Conservation (phyloP, 345 rosid genomes). For the Hypericum androsaemum region DNA sequence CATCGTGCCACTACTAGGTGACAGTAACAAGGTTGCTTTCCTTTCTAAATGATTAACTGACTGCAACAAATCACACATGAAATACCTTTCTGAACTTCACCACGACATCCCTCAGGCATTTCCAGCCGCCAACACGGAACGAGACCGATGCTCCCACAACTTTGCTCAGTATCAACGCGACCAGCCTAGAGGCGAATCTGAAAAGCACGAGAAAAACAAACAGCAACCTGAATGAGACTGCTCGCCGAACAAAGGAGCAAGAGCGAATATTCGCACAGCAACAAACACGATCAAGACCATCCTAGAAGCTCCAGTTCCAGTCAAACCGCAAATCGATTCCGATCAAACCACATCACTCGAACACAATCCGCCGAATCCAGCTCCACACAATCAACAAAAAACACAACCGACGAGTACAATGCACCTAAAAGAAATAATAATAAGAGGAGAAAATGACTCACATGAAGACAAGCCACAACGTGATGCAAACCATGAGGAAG, state of each 20-base stretch:
- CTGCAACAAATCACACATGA: not conserved
- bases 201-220: conserved; percentile 10
- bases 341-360: too few relatives aligned
- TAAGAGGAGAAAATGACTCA: conserved; percentile 27
- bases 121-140: conserved; percentile 91
- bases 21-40: too few relatives aligned
- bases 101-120: conserved; percentile 67
- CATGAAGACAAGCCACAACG: conserved; percentile 85
- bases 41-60: not conserved
- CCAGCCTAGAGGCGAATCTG: conserved; percentile 67
- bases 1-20: too few relatives aligned
- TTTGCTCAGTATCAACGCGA: conserved; percentile 77
- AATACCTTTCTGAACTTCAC: conserved; percentile 82
- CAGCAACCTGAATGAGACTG: not conserved
- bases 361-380: too few relatives aligned
- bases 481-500: conserved; percentile 60
- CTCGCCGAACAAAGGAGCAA: too few relatives aligned
- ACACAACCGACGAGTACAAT: too few relatives aligned
- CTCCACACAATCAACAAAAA: too few relatives aligned
- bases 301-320: too few relatives aligned
- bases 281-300: too few relatives aligned
- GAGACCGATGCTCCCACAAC: conserved; percentile 63
- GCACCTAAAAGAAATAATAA: not conserved
- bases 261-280: too few relatives aligned
- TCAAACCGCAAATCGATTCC: too few relatives aligned